These are phyloP conservation scores for Ustilago curta DNA, from an alignment of 1,284 basidiomycete genomes.

Conservation along the genomic window DNA sequence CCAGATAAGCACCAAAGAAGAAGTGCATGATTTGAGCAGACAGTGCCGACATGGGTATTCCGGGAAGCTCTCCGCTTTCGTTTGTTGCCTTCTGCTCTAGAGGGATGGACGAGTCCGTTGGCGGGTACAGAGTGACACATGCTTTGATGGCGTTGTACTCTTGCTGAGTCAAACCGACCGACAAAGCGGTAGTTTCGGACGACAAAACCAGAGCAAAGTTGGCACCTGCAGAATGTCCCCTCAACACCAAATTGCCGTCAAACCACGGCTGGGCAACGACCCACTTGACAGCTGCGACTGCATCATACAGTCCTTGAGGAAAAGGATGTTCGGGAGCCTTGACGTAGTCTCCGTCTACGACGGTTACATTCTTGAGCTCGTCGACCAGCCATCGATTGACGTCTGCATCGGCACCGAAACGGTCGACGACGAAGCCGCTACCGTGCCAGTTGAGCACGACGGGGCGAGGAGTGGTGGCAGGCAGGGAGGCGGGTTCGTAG, in stretches of 20 bases:
- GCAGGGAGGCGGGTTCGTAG: slow-evolving; percentile 14
- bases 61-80: slow-evolving; percentile 23
- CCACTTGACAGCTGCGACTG: slow-evolving; percentile 37
- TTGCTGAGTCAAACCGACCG: slow-evolving; percentile 21
- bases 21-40: slow-evolving; percentile 33
- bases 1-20: slow-evolving; percentile 40
- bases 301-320: slow-evolving; percentile 33
- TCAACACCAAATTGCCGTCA: slow-evolving; percentile 34
- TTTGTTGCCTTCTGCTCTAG: slow-evolving; percentile 29
- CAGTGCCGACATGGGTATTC: slow-evolving; percentile 35
- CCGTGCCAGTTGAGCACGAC: slow-evolving; percentile 51
- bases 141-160: slow-evolving; percentile 40
- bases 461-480: slow-evolving; percentile 9
- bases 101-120: slow-evolving; percentile 33
- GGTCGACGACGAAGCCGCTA: slow-evolving; percentile 29
- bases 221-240: slow-evolving; percentile 37
- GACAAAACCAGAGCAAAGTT: slow-evolving; percentile 31
- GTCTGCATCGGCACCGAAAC: slow-evolving; percentile 36
- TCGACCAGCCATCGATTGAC: slow-evolving; percentile 29
- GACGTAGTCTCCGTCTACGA: slow-evolving; percentile 44
- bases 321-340: slow-evolving; percentile 45
- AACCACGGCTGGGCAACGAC: slow-evolving; percentile 32
- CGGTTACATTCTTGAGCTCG: slow-evolving; percentile 18
- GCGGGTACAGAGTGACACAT: slow-evolving; percentile 35
- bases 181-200: slow-evolving; percentile 9